A percentile compares a stretch with the other conserved stretches of the same genome.
Conservation (phyloP, 306 rosid genomes). For the Pyrus bretschneideri region DNA sequence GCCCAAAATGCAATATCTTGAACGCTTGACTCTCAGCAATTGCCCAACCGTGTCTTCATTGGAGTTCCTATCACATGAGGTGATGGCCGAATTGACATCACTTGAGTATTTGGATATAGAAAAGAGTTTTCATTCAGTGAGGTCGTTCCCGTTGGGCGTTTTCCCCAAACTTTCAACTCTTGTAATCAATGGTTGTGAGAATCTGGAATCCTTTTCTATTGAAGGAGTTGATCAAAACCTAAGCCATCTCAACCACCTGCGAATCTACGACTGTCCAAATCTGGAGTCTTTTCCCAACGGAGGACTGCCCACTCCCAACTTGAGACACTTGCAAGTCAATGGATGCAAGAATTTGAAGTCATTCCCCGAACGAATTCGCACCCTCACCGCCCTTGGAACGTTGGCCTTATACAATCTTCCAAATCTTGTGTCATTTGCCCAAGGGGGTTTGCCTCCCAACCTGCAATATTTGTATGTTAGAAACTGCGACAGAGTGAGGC, state of each 20-base stretch:
- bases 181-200: rapidly evolving
- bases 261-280: slow-evolving; percentile 23
- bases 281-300: slow-evolving; percentile 24
- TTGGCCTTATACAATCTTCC: background rate
- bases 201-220: slow-evolving; percentile 22
- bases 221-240: background rate
- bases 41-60: background rate
- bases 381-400: background rate
- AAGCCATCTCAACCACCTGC: background rate
- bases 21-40: background rate
- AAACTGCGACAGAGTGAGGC: too few relatives aligned
- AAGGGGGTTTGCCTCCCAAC: too few relatives aligned
- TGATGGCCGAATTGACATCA: background rate
- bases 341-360: background rate
- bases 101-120: background rate
- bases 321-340: background rate
- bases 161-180: background rate
- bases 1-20: background rate
- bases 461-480: too few relatives aligned
- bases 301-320: slow-evolving; percentile 24
- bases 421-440: background rate
- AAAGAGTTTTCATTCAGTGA: background rate
- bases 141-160: background rate
- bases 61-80: background rate
- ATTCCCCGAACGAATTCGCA: background rate